Base-by-base conservation (phyloP, 495 filamentous ascomycete genomes). In the Talaromyces nanjingensis region DNA sequence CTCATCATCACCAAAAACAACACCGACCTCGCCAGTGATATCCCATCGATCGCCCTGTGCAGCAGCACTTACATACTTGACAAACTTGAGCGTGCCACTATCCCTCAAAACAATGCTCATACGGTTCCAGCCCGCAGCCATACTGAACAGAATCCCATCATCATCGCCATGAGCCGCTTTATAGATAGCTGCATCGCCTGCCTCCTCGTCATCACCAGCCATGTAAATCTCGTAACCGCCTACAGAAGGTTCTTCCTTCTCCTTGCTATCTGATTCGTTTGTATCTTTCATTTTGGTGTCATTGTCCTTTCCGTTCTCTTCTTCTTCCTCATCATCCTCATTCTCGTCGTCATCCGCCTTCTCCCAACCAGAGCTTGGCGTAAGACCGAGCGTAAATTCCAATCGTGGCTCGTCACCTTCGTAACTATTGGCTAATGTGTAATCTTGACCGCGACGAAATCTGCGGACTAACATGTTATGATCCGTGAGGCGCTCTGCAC, bases 21-120 rank as follows among this genome's bases (percentile, higher is more conserved):
- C 77, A 0, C 74, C 79, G 67, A 81, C 76, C 34, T 82, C 87
- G 2, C 87, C 96, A 42, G 82, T 84, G 31, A 97, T 76, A 79
- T 99, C 94, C 93, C 93, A 99, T 42, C 94, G 82, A 75, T 97
- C 96, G 16, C 94, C 93, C 70, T 84, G 84, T 4, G 94, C 93
- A 34, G 76, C 82, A 16, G 77, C 79, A 78, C 89, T 93, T 42
- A 98, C 90, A 73, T 97, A 99, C 81, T 98, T 99, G 70, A 97
- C 92, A 72, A 98, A 98, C 76, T 89, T 85, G 69, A 98, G 81
- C 7, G 89, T 87, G 7, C 91, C 92, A 59, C 83, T 84, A 71
- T 99, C 94, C 55, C 96, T 84, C 54, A 99, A 77, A 14, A 98
- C 96, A 54, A 99, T 83, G 67, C 85, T 89, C 73, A 98, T 81